These are phyloP conservation scores for Aspergillus sp. DNA, from an alignment of 2,329 filamentous ascomycete genomes.

Conservation along the genomic window DNA sequence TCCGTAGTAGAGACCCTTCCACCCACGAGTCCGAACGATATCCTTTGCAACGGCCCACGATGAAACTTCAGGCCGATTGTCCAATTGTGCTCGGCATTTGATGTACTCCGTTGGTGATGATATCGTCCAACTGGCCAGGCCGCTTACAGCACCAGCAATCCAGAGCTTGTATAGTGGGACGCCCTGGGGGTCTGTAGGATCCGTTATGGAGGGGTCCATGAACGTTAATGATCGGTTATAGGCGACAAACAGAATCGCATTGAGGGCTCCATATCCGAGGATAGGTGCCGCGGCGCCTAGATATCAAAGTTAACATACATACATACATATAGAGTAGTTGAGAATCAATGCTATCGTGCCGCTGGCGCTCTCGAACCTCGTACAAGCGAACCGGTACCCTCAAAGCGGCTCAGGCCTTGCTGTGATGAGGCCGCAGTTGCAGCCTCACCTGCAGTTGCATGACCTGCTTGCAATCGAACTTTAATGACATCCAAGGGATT, in stretches of 20 bases:
- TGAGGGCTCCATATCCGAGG: constrained; percentile 81
- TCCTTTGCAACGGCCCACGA: constrained; percentile 57
- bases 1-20: constrained; percentile 70
- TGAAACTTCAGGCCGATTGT: constrained; percentile 39
- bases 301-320: constrained; percentile 3
- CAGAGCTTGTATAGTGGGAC: constrained; percentile 59
- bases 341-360: too few relatives aligned
- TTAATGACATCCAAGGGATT: constrained; percentile 78
- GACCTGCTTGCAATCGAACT: constrained; percentile 67
- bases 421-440: constrained; percentile 12
- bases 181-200: constrained; percentile 37
- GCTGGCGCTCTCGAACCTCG: constrained; percentile 23
- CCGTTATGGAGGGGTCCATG: constrained; percentile 41
- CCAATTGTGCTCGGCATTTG: constrained; percentile 81
- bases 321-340: too few relatives aligned
- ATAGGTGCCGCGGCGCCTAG: constrained; percentile 74
- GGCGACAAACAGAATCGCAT: constrained; percentile 78
- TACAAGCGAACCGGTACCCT: constrained; percentile 29
- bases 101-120: constrained; percentile 84
- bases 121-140: constrained; percentile 75
- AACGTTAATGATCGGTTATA: constrained; percentile 75
- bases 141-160: constrained; percentile 70
- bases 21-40: constrained; percentile 50
- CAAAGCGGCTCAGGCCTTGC: constrained; percentile 24
- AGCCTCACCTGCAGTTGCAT: constrained; percentile 13